Evolutionary conservation across 257 asterid genomes (phyloP).

Genomic region (Solanum dulcamara): DNA sequence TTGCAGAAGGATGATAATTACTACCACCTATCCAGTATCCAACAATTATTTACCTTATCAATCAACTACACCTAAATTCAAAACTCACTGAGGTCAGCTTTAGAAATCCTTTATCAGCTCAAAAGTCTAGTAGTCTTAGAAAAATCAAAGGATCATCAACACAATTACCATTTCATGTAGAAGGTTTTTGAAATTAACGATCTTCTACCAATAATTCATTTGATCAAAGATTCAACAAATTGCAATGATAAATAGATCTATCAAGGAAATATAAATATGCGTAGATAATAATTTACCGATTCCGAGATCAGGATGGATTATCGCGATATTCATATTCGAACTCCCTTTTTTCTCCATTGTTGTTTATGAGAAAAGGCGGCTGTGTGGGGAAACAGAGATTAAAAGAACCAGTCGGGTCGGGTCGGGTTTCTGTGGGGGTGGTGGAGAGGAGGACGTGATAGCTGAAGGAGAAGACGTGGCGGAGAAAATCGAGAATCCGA

Average conservation of each 20-base stretch:
- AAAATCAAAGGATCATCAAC: background rate
- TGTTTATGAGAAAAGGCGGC: background rate
- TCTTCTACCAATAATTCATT: background rate
- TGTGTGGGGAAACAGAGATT: background rate
- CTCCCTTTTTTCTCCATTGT: constrained; percentile 13
- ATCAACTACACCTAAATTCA: too few relatives aligned
- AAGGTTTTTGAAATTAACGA: background rate
- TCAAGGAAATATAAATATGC: background rate
- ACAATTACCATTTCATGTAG: too few relatives aligned
- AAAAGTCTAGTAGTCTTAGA: background rate
- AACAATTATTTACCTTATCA: too few relatives aligned
- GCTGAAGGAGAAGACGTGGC: background rate
- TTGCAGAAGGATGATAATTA: background rate
- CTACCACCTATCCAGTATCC: too few relatives aligned
- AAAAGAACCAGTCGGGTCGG: background rate
- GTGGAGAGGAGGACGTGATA: too few relatives aligned
- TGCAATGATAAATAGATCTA: background rate
- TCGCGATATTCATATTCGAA: constrained; percentile 19
- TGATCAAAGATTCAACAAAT: background rate
- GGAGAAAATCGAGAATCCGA: background rate
- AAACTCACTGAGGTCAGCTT: too few relatives aligned
- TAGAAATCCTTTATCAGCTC: too few relatives aligned
- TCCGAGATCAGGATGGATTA: constrained; percentile 38
- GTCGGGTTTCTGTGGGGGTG: too few relatives aligned
- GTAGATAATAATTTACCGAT: constrained; percentile 12